Evolutionary conservation across 2,329 filamentous ascomycete species (phyloP).

Genomic region (Diplodia corticola): DNA sequence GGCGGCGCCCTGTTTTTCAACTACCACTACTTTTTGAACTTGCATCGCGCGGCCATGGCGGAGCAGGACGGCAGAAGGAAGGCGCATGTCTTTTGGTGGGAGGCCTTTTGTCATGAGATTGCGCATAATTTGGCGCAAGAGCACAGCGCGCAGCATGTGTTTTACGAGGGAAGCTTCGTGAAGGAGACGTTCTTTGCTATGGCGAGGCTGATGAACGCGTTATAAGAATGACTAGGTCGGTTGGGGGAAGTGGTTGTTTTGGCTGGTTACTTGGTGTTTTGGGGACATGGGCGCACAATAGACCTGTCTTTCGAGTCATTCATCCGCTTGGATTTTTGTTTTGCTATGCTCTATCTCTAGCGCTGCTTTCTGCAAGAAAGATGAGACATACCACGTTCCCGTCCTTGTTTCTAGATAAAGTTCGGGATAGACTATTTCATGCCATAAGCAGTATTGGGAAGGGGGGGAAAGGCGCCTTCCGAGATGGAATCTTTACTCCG

Average conservation of each 20-base stretch:
- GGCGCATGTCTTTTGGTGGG: conserved; percentile 85
- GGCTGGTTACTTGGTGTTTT: not conserved
- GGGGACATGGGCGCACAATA: too few relatives aligned
- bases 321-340: too few relatives aligned
- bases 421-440: too few relatives aligned
- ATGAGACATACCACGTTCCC: too few relatives aligned
- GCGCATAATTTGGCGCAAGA: conserved; percentile 85
- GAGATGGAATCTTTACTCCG: too few relatives aligned
- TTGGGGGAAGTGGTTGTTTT: not conserved
- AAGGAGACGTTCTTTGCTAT: conserved; percentile 16
- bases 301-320: too few relatives aligned
- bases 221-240: too few relatives aligned
- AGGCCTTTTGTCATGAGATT: conserved; percentile 92
- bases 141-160: conserved; percentile 50
- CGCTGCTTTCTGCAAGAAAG: too few relatives aligned
- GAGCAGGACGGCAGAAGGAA: conserved; percentile 50
- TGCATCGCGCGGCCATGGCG: conserved; percentile 60
- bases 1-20: conserved; percentile 92
- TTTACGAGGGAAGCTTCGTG: conserved; percentile 23
- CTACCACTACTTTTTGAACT: conserved; percentile 77
- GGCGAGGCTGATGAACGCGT: not conserved
- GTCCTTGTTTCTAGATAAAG: too few relatives aligned
- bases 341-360: too few relatives aligned
- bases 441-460: too few relatives aligned
- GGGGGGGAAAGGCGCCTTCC: too few relatives aligned